phyloP scores from a whole-genome alignment of 2,329 filamentous ascomycete genomes.

The Westerdykella sp. region DNA sequence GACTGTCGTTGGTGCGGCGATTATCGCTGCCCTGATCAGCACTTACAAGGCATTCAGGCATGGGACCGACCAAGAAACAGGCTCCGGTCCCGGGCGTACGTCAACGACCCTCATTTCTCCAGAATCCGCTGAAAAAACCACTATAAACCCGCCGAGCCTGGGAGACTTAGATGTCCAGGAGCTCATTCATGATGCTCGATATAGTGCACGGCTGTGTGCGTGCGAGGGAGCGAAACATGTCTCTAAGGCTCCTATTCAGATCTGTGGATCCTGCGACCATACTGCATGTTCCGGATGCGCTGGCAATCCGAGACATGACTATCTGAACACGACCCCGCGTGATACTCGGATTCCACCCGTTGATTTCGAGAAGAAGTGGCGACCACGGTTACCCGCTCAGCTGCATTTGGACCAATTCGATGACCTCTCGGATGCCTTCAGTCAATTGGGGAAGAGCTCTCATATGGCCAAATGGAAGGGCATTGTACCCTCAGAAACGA shows the following conservation, averaged over 20 bases:
- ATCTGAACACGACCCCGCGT: slow-evolving; percentile 13
- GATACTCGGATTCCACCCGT: slow-evolving; percentile 34
- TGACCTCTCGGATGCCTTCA: no score
- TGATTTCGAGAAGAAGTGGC: slow-evolving; percentile 42
- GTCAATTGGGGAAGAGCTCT: background rate
- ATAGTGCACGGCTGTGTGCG: slow-evolving; percentile 46
- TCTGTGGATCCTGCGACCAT: slow-evolving; percentile 49
- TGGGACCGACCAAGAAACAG: background rate
- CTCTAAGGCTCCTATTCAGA: slow-evolving; percentile 37
- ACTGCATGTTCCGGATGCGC: slow-evolving; percentile 51
- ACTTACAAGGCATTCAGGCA: slow-evolving; percentile 10
- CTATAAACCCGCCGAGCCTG: background rate
- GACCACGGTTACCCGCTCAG: slow-evolving; percentile 15
- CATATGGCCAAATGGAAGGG: no score
- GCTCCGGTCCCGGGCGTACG: background rate
- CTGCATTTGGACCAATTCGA: slow-evolving; percentile 6
- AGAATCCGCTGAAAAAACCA: background rate
- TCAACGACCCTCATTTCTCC: background rate
- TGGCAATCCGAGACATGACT: slow-evolving; percentile 49
- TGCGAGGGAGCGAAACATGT: slow-evolving; percentile 50
- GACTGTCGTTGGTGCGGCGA: slow-evolving; percentile 61
- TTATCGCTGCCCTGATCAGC: slow-evolving; percentile 53
- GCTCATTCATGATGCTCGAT: slow-evolving; percentile 17
- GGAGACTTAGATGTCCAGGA: slow-evolving; percentile 9
- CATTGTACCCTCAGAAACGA: no score